Percentiles rank a stretch among this genome's conserved stretches.
Evolutionary conservation across 148 eudicot species (phyloP).

Genomic region (Dysphania ambrosioides): DNA sequence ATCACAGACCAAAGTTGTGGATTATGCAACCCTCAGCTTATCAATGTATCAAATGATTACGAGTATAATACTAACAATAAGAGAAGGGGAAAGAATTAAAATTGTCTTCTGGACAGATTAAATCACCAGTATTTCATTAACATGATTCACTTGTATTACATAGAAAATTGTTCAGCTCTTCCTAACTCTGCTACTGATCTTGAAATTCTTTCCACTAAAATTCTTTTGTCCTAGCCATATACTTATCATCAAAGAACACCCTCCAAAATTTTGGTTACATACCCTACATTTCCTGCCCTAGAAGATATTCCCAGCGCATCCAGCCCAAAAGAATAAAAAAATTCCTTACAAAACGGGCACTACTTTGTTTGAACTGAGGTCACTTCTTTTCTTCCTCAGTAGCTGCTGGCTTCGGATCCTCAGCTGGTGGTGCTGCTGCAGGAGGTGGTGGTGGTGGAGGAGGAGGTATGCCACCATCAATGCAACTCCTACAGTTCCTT

Average conservation of each 20-base stretch:
- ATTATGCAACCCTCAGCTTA: neutral
- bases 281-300: neutral
- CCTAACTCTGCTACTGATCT: neutral
- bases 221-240: neutral
- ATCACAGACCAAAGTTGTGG: neutral
- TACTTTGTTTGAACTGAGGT: neutral
- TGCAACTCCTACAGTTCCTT: slow-evolving; percentile 62
- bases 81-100: neutral
- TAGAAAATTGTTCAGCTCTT: slow-evolving; percentile 6
- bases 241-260: neutral
- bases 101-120: neutral
- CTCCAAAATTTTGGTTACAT: neutral
- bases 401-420: slow-evolving; percentile 27
- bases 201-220: neutral
- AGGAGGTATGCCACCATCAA: slow-evolving; percentile 54
- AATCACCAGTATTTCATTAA: neutral
- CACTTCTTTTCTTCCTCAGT: slow-evolving; percentile 42
- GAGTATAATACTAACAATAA: neutral
- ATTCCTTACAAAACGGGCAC: neutral
- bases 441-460: slow-evolving; percentile 36
- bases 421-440: slow-evolving; percentile 28
- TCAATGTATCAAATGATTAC: no score
- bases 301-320: neutral
- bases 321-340: neutral
- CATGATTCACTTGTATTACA: neutral